Evolutionary conservation across 768 basidiomycete species (phyloP), one percentile per base, ranked within the genome.

Genomic region (Suillus clintonianus): DNA sequence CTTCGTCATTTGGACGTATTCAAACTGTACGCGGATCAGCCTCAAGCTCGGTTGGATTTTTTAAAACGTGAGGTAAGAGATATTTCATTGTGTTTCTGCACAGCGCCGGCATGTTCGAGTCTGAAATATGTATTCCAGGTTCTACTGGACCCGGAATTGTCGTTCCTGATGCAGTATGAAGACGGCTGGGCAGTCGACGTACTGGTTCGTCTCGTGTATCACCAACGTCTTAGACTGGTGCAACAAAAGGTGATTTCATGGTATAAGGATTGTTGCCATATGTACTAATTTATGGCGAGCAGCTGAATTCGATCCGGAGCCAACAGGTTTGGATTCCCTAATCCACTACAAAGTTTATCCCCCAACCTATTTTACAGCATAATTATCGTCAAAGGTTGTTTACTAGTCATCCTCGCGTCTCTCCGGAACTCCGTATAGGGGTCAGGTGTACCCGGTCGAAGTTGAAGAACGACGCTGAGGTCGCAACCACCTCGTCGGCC

Each of bases 31-130:
- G 11, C 2, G 11, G 19, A 53, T 53, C 32, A n/a, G 32, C 51
- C 51, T 53, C 51, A 53, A 34, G 32, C 51, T 53, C 51, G 51
- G 5, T 53, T 53, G 19, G 51, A 53, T 32, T 53, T 53, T 53
- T 34, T 53, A 34, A 53, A 53, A 53, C 51, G 51, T 11, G 51
- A 53, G 32, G 51, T 53, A 7, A 34, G 32, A 32, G 2, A 53
- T n/a, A 32, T 30, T 30, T 2, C 4, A 32, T 32, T 32, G 14
- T 48, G 27, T 27, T 27, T 32, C 24, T 30, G 19, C 50, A 32
- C 17, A 51, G 17, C 30, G 17, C 15, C 10, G 2, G 17, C 30
- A 34, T 34, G 19, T 53, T 34, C 11, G 11, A 34, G 51, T 32
- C 32, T 53, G 51, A 53, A n/a, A n/a, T 53, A 10, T n/a, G 51